phyloP scores from a whole-genome alignment of 495 filamentous ascomycete species.

The Talaromyces trachyspermus region DNA sequence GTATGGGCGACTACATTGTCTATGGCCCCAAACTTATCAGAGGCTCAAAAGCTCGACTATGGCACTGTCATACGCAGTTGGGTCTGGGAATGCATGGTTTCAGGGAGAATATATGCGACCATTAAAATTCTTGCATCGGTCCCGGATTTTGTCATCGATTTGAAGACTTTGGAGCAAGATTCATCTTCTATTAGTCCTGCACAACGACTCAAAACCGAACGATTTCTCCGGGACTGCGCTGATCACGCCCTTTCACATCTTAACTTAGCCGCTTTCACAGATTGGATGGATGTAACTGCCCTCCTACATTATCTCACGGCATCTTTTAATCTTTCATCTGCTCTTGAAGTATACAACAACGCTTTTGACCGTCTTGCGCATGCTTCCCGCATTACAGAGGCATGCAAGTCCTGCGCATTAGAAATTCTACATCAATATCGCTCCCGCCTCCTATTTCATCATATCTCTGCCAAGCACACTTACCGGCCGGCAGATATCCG shows the following conservation, averaged over 20 bases:
- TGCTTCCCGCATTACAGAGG: conserved; percentile 27
- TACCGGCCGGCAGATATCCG: conserved; percentile 61
- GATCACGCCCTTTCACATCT: conserved; percentile 48
- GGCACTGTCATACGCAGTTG: conserved; percentile 62
- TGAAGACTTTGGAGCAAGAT: conserved; percentile 15
- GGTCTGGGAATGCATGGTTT: conserved; percentile 60
- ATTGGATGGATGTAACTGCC: conserved; percentile 52
- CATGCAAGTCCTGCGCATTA: conserved; percentile 24
- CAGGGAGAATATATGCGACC: conserved; percentile 35
- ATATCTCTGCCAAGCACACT: conserved; percentile 47
- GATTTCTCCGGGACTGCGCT: conserved; percentile 49
- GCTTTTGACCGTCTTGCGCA: conserved; percentile 35
- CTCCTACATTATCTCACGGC: conserved; percentile 57
- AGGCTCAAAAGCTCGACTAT: conserved; percentile 27
- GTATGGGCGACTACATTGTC: conserved; percentile 61
- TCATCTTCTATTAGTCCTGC: conserved; percentile 26
- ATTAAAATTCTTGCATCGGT: conserved; percentile 41
- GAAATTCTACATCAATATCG: conserved; percentile 61
- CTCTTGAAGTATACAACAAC: conserved; percentile 43
- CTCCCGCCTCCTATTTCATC: conserved; percentile 60
- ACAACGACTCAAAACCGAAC: conserved; percentile 45
- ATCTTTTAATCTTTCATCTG: conserved; percentile 19
- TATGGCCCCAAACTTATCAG: conserved; percentile 41
- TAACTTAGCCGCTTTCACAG: conserved; percentile 34
- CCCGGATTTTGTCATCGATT: conserved; percentile 22